Evolutionary conservation across 2,329 filamentous ascomycete species (phyloP).

Genomic region (Talaromyces sp.): DNA sequence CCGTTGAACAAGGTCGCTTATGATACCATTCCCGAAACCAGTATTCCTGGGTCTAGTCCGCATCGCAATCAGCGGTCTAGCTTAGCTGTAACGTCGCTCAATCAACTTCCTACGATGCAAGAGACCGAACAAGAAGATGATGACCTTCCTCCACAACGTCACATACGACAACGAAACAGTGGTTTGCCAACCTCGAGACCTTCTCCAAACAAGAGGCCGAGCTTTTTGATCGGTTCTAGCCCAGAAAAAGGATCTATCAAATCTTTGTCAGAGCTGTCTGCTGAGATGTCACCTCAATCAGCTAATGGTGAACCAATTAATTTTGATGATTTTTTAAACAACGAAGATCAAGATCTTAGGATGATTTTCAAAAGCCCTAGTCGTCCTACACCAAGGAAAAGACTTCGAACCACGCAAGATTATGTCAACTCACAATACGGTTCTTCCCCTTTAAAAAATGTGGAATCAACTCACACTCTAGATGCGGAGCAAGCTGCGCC

Average conservation of each 20-base stretch:
- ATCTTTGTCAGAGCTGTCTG: slow-evolving; percentile 42
- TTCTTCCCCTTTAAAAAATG: slow-evolving; percentile 20
- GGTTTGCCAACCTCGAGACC: slow-evolving; percentile 7
- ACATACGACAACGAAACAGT: slow-evolving; percentile 6
- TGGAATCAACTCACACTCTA: slow-evolving; percentile 23
- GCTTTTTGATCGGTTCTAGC: slow-evolving; percentile 34
- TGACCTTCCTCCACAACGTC: slow-evolving; percentile 35
- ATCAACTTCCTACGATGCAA: slow-evolving; percentile 15
- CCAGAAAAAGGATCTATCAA: slow-evolving; percentile 38
- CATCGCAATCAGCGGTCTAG: slow-evolving; percentile 19
- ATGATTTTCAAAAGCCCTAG: slow-evolving; percentile 29
- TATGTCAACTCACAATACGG: not conserved
- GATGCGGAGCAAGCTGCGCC: slow-evolving; percentile 17
- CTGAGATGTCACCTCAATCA: slow-evolving; percentile 40
- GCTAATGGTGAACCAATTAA: slow-evolving; percentile 32
- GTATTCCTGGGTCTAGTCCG: slow-evolving; percentile 40
- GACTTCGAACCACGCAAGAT: slow-evolving; percentile 27
- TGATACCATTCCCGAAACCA: slow-evolving; percentile 32
- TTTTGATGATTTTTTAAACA: slow-evolving; percentile 37
- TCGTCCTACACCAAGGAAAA: slow-evolving; percentile 36
- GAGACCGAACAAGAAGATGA: slow-evolving; percentile 36
- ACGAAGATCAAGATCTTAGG: slow-evolving; percentile 35
- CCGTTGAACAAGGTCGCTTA: slow-evolving; percentile 30
- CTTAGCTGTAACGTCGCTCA: not conserved
- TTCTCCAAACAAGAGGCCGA: not conserved